Evolutionary conservation across 2,329 filamentous ascomycete species (phyloP).

Genomic region (Trichoderma harzianum): DNA sequence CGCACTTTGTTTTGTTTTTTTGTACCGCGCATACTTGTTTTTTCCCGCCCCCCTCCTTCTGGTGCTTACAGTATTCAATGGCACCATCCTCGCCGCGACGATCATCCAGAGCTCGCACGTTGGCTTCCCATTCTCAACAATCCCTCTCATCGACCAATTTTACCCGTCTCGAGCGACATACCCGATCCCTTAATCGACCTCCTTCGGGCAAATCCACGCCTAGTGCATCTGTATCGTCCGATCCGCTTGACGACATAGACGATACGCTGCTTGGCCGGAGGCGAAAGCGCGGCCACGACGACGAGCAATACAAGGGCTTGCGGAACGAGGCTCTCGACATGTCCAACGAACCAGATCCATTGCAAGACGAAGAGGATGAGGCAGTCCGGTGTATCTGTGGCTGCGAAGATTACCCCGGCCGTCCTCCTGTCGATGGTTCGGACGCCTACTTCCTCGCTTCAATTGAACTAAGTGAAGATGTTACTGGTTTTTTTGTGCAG

Average conservation of each 20-base stretch:
- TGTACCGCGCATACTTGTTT: conserved; percentile 6
- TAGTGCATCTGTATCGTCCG: conserved; percentile 68
- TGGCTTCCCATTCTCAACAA: conserved; percentile 71
- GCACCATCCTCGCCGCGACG: conserved; percentile 71
- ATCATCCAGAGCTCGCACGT: conserved; percentile 83
- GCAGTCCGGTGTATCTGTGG: conserved; percentile 94
- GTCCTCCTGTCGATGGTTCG: conserved; percentile 60
- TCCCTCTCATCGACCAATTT: conserved; percentile 79
- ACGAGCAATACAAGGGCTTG: conserved; percentile 51
- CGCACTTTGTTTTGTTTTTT: background rate
- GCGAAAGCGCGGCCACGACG: conserved; percentile 70
- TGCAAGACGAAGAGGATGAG: conserved; percentile 80
- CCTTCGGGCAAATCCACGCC: conserved; percentile 74
- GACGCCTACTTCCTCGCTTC: conserved; percentile 56
- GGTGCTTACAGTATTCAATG: conserved; percentile 42
- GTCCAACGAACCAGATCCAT: conserved; percentile 63
- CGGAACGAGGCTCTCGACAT: conserved; percentile 47
- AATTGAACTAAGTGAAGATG: conserved; percentile 71
- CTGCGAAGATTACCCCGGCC: conserved; percentile 90
- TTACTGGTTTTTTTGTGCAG: conserved; percentile 94
- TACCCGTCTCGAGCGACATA: conserved; percentile 69
- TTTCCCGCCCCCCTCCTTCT: conserved; percentile 17
- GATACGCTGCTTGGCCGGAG: conserved; percentile 72
- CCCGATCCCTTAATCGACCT: conserved; percentile 68
- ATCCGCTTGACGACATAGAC: conserved; percentile 63